Base-by-base conservation (phyloP, 2,329 filamentous ascomycete species). In the Stylonectria norvegica region DNA sequence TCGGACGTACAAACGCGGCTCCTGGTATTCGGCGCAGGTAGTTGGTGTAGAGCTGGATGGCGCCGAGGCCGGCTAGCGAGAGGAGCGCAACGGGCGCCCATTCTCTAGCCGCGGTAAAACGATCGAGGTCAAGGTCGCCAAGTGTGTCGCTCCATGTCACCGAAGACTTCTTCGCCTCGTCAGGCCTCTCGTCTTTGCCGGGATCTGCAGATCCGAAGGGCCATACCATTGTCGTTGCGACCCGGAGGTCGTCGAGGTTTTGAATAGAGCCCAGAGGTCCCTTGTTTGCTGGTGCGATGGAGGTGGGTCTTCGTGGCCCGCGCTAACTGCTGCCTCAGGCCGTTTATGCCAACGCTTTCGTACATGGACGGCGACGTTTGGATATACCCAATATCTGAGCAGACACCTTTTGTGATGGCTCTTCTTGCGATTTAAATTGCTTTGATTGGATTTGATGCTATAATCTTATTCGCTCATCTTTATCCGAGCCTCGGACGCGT, bases 11-110 rank as follows among this genome's bases (percentile, higher is more conserved):
- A 60, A 89, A 77, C 17, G 78, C 73, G 23, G 87, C 79, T 40
- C 81, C 83, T 4, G 89, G 89, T 42, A 97, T 88, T 37, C 93
- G 86, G 23, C 89, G 85, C 34, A 98, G 71, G 60, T 90, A 93
- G 42, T 75, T 83, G 54, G 77, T 79, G 66, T 90, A 90, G 33
- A 90, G 53, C 35, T 68, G 66, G 25, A 70, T 46, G 11, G 64
- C 62, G 11, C 60, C 61, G 16, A 69, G 58, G 18, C 65, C 64
- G 10, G 59, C 56, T 10, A 70, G 52, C 5, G 66, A 66, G 40
- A 65, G 63, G 4, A 61, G 36, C 10, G 67, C 62, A 8, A 64
- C 55, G 1, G 66, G 67, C 28, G 61, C 64, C 66, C 66, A 69
- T 43, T 66, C 57, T 45, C 64, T 64, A 29, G 64, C 64, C 9